These are phyloP conservation scores for Zymoseptoria tritici DNA, from an alignment of 2,329 filamentous ascomycete genomes.

Conservation along the genomic window DNA sequence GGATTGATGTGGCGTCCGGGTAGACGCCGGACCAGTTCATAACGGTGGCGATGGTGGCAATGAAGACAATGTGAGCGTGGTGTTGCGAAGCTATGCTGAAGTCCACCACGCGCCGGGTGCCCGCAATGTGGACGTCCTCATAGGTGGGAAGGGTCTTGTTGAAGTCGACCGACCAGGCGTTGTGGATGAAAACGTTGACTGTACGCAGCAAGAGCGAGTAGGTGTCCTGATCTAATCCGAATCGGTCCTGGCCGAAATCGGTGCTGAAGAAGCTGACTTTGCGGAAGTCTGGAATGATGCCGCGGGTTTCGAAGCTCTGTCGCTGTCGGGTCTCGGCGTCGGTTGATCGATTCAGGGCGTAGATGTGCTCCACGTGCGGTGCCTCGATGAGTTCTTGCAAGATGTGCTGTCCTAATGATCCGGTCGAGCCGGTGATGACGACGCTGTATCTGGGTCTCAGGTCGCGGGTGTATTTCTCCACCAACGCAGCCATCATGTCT, in stretches of 20 bases:
- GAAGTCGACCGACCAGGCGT: conserved; percentile 35
- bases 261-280: conserved; percentile 22
- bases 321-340: conserved; percentile 20
- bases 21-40: conserved; percentile 19
- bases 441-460: conserved; percentile 21
- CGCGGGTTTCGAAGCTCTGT: conserved; percentile 17
- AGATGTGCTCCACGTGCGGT: conserved; percentile 21
- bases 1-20: conserved; percentile 19
- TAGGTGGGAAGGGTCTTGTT: conserved; percentile 29
- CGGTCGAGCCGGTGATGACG: conserved; percentile 31
- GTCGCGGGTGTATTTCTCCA: conserved; percentile 25
- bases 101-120: conserved; percentile 23
- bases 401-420: conserved; percentile 30
- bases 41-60: conserved; percentile 34
- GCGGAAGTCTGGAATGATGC: conserved; percentile 17
- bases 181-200: conserved; percentile 30
- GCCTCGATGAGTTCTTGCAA: conserved; percentile 25
- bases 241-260: conserved; percentile 18
- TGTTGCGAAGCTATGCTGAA: conserved; percentile 20
- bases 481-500: conserved; percentile 21
- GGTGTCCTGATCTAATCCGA: conserved; percentile 20
- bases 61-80: conserved; percentile 30
- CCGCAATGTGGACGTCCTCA: conserved; percentile 24
- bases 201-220: conserved; percentile 18
- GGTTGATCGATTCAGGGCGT: conserved; percentile 26